phyloP scores from a whole-genome alignment of 768 basidiomycete species.

The Termitomyces sp. region DNA sequence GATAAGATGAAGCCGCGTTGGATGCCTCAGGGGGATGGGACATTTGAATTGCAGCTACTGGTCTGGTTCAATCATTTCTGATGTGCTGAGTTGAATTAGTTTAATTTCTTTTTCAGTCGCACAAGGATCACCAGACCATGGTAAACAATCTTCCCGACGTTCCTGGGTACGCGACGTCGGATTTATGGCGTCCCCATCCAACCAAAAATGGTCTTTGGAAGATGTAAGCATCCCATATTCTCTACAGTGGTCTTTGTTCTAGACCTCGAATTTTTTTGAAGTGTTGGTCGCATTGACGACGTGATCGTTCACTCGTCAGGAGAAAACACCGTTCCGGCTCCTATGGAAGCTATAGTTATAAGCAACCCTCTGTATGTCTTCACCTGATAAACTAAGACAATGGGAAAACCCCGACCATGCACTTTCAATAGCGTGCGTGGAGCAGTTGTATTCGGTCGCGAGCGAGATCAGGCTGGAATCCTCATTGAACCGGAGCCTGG shows the following conservation, averaged over 20 bases:
- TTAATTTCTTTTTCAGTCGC: not conserved
- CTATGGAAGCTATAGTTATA: constrained; percentile 4
- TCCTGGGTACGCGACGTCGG: constrained; percentile 37
- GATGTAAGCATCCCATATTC: not conserved
- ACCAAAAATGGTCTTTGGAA: constrained; percentile 6
- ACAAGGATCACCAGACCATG: not conserved
- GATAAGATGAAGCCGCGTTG: constrained; percentile 19
- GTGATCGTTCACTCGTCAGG: constrained; percentile 24
- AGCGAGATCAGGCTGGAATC: constrained; percentile 24
- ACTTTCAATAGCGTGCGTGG: not conserved
- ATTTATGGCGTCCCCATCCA: constrained; percentile 38
- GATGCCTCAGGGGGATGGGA: constrained; percentile 23
- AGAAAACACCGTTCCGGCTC: not conserved
- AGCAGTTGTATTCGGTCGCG: not conserved
- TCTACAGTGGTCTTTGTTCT: not conserved
- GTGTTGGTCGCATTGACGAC: not conserved
- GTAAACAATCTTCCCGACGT: constrained; percentile 29
- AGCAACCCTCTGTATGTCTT: constrained; percentile 13
- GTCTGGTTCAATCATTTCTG: constrained; percentile 15
- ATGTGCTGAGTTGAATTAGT: not conserved
- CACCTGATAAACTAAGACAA: no score
- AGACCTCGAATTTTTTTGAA: not conserved
- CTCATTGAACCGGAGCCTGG: constrained; percentile 22
- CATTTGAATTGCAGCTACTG: constrained; percentile 28
- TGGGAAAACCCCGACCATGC: not conserved